Conservation (phyloP, 164 flowering plant genomes). For the Saururus chinensis region DNA sequence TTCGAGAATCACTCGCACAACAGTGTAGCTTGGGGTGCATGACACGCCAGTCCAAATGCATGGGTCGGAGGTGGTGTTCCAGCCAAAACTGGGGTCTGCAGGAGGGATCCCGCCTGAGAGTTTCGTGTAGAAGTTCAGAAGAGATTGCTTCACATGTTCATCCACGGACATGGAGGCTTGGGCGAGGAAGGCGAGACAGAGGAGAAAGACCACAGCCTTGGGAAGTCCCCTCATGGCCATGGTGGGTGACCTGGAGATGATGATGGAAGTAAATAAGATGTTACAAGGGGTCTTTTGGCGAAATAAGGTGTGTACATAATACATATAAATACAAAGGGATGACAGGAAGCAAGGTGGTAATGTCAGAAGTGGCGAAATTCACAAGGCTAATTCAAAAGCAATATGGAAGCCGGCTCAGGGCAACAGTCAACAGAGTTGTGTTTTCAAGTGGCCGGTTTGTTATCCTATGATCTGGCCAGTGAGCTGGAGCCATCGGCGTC, state of each 20-base stretch:
- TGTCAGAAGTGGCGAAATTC: not conserved
- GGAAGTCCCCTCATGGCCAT: conserved; percentile 15
- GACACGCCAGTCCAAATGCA: conserved; percentile 37
- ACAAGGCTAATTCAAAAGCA: conserved; percentile 16
- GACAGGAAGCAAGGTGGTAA: too few species aligned
- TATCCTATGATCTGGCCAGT: too few species aligned
- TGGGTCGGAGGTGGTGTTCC: conserved; percentile 35
- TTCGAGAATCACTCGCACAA: conserved; percentile 21
- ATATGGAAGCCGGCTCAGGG: too few species aligned
- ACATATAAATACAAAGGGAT: too few species aligned
- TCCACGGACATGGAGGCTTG: conserved; percentile 15
- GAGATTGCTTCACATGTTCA: conserved; percentile 11
- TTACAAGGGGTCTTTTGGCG: too few species aligned
- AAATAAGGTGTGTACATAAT: too few species aligned
- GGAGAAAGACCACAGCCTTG: conserved; percentile 21
- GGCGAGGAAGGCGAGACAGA: conserved; percentile 14
- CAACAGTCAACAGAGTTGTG: too few species aligned
- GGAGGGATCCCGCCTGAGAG: conserved; percentile 10
- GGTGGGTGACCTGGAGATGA: too few species aligned
- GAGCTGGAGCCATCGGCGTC: too few species aligned
- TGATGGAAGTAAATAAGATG: too few species aligned
- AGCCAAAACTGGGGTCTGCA: conserved; percentile 16
- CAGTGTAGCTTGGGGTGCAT: conserved; percentile 12
- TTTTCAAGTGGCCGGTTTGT: too few species aligned
- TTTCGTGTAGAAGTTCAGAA: conserved; percentile 19